Evolutionary conservation across 306 rosid species (phyloP), one percentile per base, ranked within the genome.

Genomic region (Potentilla sterilis): DNA sequence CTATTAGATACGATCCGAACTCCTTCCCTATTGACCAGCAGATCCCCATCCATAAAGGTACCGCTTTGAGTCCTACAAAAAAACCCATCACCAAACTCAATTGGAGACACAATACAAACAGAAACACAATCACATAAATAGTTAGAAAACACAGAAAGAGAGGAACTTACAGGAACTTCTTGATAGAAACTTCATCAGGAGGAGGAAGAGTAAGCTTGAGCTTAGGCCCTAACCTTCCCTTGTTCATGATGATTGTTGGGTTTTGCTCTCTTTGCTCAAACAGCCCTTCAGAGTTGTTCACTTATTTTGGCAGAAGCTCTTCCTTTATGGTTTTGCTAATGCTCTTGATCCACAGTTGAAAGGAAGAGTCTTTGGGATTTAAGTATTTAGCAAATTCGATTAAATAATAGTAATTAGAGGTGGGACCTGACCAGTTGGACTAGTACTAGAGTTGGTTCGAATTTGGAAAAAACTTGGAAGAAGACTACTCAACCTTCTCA

Each of bases 21-120:
- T 34, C 99, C 99, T 76, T 92, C 93, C 59, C 84, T 88, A 69
- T 96, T 92, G 24, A 96, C 99, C 41, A 96, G 97, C 73, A 96
- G 97, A 90, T 96, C 96, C 69, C 96, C 99, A 68, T 90, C 96
- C 86, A 65, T 88, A 88, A 96, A 96, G 34, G 99, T 96, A 15
- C 97, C 98, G 67, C 99, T 90, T 81, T 90, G 85, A 51, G 99
- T 96, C 86, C 99, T 96, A 72, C 71, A 85, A 67, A 10, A 0
- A 80, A 38, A 62, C 41, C 70, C 80, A 82, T 65, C 74, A 70
- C 63, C 55, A 44, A 79, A 87, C 83, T 82, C 58, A 82, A 15
- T 81, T 43, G 71, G 42, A 65, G 0, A 75, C 67, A 59, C 62
- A 57, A 49, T 1, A 69, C 14, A 63, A 69, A 83, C 77, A 84